Conservation (phyloP, 2,329 filamentous ascomycete genomes). For the Shiraia sp. region DNA sequence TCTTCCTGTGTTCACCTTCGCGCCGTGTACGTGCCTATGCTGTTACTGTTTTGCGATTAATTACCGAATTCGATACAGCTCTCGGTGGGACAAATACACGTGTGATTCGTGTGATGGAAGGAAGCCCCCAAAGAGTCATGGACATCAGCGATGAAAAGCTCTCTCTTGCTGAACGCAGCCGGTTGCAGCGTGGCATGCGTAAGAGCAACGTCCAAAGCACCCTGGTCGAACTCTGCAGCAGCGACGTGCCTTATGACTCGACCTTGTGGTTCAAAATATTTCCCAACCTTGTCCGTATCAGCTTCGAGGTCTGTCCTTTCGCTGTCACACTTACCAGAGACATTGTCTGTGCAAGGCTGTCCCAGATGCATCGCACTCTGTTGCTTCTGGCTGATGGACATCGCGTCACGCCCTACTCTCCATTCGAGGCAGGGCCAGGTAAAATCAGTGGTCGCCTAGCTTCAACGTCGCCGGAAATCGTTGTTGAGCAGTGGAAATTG, state of each 20-base stretch:
- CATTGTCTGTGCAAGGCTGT: slow-evolving; percentile 85
- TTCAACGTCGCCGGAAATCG: slow-evolving; percentile 77
- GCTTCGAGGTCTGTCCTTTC: slow-evolving; percentile 88
- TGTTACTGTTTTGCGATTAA: slow-evolving; percentile 86
- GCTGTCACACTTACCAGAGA: slow-evolving; percentile 89
- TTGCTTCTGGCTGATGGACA: slow-evolving; percentile 73
- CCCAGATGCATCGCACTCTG: slow-evolving; percentile 90
- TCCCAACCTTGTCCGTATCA: slow-evolving; percentile 88
- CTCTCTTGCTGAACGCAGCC: slow-evolving; percentile 88
- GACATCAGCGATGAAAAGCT: slow-evolving; percentile 90
- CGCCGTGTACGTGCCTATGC: slow-evolving; percentile 86
- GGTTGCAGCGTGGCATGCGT: slow-evolving; percentile 86
- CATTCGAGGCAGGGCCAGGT: slow-evolving; percentile 61
- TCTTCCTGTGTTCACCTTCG: slow-evolving; percentile 96
- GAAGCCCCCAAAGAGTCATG: slow-evolving; percentile 85
- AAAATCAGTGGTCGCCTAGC: slow-evolving; percentile 61
- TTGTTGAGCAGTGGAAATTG: slow-evolving; percentile 97
- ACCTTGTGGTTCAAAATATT: slow-evolving; percentile 98
- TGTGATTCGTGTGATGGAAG: slow-evolving; percentile 90
- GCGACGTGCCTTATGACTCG: slow-evolving; percentile 91
- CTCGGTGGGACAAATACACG: slow-evolving; percentile 79
- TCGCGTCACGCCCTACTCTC: slow-evolving; percentile 54
- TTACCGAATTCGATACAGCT: slow-evolving; percentile 90
- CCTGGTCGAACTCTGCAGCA: slow-evolving; percentile 90
- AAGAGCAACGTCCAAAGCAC: slow-evolving; percentile 83